Base-by-base conservation (phyloP, 257 asterid species). In the Linderniella brevidens region DNA sequence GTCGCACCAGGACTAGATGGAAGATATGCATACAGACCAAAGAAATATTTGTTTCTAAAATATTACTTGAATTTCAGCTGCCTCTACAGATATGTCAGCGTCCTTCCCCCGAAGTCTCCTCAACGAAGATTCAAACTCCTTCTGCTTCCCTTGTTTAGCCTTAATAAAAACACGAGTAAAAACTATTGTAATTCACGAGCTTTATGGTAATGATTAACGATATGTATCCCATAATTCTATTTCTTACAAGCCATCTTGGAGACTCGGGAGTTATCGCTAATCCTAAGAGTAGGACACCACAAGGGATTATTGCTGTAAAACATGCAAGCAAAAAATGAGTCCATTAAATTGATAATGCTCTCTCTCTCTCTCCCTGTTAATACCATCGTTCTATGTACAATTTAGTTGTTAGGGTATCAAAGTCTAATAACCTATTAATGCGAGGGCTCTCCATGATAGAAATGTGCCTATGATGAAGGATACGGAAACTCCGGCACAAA, bases 161-260 rank as follows among this genome's bases (percentile, higher is more conserved):
- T 87, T 64, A 47, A 49, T 3, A 16, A 49, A 35, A 43, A 25
- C 47, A 46, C 13, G 15, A 9, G 16, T 13, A 46, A 13, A 19
- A 46, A 14, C 41, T 17, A 2, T 53, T 49, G 18, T 48, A 6
- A 25, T 29, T 2, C 41, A 17, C 15, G 8, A 35, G n/a, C 47
- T 46, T 9, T 5, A 50, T 54, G 14, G 11, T 45, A 8, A 47
- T 17, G 37, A 13, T 19, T n/a, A n/a, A n/a, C n/a, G n/a, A n/a
- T n/a, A n/a, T n/a, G n/a, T n/a, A n/a, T n/a, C n/a, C n/a, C 14
- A 42, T 1, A 17, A 4, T 8, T 35, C 15, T n/a, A 40, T 36
- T 42, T 53, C 70, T 72, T 77, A 83, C 95, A 61, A 87, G 85
- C 95, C 97, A 83, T 66, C 97, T 74, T 0, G 93, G 97, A 1